Evolutionary conservation across 1,139 yeast genomes (phyloP).

Genomic region (Geotrichum bryndzae): DNA sequence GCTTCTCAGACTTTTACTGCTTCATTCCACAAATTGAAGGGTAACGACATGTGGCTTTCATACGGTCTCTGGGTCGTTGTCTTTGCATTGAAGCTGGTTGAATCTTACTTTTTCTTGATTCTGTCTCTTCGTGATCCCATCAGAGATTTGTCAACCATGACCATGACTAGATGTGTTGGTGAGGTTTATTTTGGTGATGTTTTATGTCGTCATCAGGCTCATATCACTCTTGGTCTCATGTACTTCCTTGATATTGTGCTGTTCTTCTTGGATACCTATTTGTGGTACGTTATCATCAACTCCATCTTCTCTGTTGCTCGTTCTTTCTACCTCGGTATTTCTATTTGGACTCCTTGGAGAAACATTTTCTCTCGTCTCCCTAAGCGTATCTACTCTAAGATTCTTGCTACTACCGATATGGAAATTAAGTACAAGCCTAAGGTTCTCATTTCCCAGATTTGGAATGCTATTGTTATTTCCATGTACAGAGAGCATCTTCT

Average conservation of each 20-base stretch:
- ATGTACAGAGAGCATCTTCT: conserved; percentile 97
- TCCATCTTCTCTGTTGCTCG: conserved; percentile 94
- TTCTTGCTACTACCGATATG: conserved; percentile 97
- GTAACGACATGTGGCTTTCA: conserved; percentile 95
- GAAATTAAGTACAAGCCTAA: conserved; percentile 98
- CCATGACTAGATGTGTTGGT: conserved; percentile 71
- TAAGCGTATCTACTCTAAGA: conserved; percentile 95
- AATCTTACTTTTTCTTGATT: conserved; percentile 90
- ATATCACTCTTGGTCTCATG: conserved; percentile 87
- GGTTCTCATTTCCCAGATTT: conserved; percentile 94
- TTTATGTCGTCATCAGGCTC: conserved; percentile 80
- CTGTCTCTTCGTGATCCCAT: conserved; percentile 92
- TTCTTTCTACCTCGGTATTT: conserved; percentile 96
- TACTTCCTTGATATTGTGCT: conserved; percentile 82
- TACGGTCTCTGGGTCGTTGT: conserved; percentile 85
- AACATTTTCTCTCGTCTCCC: conserved; percentile 95
- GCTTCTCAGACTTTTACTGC: conserved; percentile 97
- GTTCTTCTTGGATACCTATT: conserved; percentile 96
- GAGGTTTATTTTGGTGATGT: conserved; percentile 77
- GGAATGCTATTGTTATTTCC: conserved; percentile 97
- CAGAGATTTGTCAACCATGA: conserved; percentile 59
- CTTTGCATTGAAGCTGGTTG: conserved; percentile 79
- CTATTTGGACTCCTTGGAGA: conserved; percentile 98
- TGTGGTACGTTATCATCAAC: conserved; percentile 97
- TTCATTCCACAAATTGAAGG: conserved; percentile 69